Conservation (phyloP, 1,139 yeast species). For the Debaryomycetaceae sp. region DNA sequence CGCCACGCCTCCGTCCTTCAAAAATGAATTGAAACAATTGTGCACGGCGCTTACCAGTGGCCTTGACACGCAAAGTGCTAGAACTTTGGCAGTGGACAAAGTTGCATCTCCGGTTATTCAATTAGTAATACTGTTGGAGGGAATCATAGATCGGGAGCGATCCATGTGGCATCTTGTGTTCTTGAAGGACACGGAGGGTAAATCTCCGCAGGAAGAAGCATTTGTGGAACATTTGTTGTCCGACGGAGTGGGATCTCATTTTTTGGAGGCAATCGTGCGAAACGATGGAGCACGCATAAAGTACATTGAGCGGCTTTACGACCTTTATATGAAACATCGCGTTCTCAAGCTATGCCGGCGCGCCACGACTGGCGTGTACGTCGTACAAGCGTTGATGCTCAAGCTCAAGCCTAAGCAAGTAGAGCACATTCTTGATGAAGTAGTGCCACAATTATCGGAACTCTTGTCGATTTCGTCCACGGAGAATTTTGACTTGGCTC, state of each 20-base stretch:
- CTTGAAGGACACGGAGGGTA: slow-evolving; percentile 31
- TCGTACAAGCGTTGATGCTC: slow-evolving; percentile 59
- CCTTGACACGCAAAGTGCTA: slow-evolving; percentile 37
- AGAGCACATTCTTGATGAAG: slow-evolving; percentile 52
- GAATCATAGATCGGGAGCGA: slow-evolving; percentile 62
- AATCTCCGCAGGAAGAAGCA: slow-evolving; percentile 59
- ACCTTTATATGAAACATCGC: slow-evolving; percentile 63
- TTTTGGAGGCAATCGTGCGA: slow-evolving; percentile 61
- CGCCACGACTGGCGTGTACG: slow-evolving; percentile 72
- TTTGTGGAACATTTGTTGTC: slow-evolving; percentile 77
- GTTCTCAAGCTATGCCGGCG: slow-evolving; percentile 64
- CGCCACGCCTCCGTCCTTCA: slow-evolving; percentile 66
- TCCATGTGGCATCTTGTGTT: slow-evolving; percentile 52
- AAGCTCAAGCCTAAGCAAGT: slow-evolving; percentile 51
- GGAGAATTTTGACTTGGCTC: slow-evolving; percentile 63
- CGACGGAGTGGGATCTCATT: slow-evolving; percentile 87
- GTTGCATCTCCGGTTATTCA: slow-evolving; percentile 86
- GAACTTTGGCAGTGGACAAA: slow-evolving; percentile 70
- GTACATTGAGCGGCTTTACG: slow-evolving; percentile 60
- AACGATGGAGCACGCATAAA: slow-evolving; percentile 53
- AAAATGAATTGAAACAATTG: slow-evolving; percentile 41
- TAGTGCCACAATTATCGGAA: slow-evolving; percentile 57
- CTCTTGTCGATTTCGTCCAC: slow-evolving; percentile 40
- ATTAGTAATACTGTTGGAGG: slow-evolving; percentile 71
- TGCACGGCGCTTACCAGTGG: slow-evolving; percentile 26